A percentile compares a stretch with the other conserved stretches of the same genome.
Evolutionary conservation across 1,139 yeast genomes (phyloP).

Genomic region (Suhomyces coccinellae): DNA sequence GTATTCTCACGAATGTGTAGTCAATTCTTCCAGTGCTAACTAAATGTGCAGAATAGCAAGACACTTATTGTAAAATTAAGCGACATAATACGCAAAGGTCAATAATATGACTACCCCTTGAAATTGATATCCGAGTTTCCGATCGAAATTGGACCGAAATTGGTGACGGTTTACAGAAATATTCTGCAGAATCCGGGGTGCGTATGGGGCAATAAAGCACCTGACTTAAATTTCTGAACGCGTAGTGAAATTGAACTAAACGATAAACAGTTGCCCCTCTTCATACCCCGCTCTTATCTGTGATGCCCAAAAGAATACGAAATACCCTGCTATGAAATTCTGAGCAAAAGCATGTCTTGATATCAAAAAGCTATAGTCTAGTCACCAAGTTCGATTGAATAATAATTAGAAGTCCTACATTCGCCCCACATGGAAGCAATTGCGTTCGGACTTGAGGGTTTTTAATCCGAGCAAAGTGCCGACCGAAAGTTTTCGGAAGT

Average conservation of each 20-base stretch:
- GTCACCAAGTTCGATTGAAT: no score
- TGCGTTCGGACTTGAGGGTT: neutral
- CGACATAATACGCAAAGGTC: neutral
- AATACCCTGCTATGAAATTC: neutral
- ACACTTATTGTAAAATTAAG: no score
- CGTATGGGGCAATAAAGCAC: slow-evolving; percentile 1
- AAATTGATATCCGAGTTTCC: neutral
- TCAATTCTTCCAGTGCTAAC: no score
- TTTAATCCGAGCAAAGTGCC: slow-evolving; percentile 1
- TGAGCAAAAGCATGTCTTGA: no score
- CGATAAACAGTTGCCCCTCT: slow-evolving; percentile 5
- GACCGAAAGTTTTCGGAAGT: slow-evolving; percentile 1
- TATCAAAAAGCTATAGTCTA: no score
- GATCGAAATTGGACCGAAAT: neutral
- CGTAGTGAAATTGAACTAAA: neutral
- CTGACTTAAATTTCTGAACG: neutral
- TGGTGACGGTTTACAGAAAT: no score
- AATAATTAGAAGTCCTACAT: neutral
- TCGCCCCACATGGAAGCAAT: neutral
- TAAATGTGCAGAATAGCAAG: no score
- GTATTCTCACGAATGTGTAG: no score
- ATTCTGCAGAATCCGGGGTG: slow-evolving; percentile 1
- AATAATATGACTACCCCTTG: neutral
- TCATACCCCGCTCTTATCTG: slow-evolving; percentile 4
- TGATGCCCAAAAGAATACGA: neutral